Conservation (phyloP, 345 rosid genomes). For the Turnera subulata region DNA sequence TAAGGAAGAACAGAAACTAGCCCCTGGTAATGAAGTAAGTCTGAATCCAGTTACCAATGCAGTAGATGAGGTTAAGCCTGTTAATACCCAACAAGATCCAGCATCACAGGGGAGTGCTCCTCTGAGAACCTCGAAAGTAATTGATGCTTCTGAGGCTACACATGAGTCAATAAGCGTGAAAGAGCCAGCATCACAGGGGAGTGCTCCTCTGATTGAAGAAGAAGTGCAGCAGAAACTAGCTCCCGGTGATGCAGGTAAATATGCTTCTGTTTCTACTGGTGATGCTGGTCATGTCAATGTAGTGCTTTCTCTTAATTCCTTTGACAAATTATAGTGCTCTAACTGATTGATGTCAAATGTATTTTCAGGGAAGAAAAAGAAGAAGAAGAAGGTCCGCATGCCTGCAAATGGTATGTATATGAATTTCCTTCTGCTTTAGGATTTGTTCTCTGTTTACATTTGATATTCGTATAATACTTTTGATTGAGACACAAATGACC, state of each 20-base stretch:
- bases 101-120: too few relatives aligned
- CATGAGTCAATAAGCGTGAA: slow-evolving; percentile 62
- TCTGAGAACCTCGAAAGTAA: slow-evolving; percentile 36
- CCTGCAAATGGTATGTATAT: slow-evolving; percentile 48
- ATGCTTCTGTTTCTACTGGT: background rate
- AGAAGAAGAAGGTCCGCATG: slow-evolving; percentile 68
- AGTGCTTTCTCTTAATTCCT: background rate
- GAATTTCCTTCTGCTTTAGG: slow-evolving; percentile 1
- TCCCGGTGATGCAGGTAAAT: slow-evolving; percentile 24
- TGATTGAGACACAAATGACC: too few relatives aligned
- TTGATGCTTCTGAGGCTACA: slow-evolving; percentile 62
- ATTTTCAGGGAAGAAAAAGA: slow-evolving; percentile 70
- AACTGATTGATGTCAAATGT: slow-evolving; percentile 3
- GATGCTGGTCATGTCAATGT: background rate
- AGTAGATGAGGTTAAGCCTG: slow-evolving; percentile 40
- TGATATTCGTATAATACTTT: background rate
- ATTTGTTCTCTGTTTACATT: background rate
- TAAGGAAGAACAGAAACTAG: slow-evolving; percentile 52
- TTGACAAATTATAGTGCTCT: background rate
- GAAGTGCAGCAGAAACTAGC: slow-evolving; percentile 38
- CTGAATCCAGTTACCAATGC: slow-evolving; percentile 23
- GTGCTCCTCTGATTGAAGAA: slow-evolving; percentile 28
- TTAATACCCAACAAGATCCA: slow-evolving; percentile 31
- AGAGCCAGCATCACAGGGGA: slow-evolving; percentile 67
- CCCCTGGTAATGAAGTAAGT: slow-evolving; percentile 35